Conservation (phyloP, 331 rosid species). For the Dryas integrifolia region DNA sequence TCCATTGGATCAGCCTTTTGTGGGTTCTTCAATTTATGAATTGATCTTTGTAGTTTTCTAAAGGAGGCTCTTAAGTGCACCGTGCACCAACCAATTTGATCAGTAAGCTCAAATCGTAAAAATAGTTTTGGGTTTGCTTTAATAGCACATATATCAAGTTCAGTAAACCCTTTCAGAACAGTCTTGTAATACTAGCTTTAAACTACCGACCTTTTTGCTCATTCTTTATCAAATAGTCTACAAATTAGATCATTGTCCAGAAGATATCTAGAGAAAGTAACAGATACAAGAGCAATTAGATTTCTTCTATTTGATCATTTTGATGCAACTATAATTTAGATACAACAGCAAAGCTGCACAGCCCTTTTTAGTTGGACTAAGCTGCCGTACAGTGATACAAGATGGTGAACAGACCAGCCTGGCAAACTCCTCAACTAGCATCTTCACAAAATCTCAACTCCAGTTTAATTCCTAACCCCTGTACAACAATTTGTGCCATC, state of each 20-base stretch:
- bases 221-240: background rate
- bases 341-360: conserved; percentile 13
- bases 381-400: conserved; percentile 13
- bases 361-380: conserved; percentile 4
- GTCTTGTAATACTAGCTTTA: background rate
- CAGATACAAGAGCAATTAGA: conserved; percentile 11
- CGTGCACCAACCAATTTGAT: too few relatives aligned
- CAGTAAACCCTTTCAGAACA: background rate
- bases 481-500: conserved; percentile 26
- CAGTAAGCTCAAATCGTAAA: too few relatives aligned
- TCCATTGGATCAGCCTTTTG: too few relatives aligned
- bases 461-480: conserved; percentile 22
- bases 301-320: conserved; percentile 14
- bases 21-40: too few relatives aligned
- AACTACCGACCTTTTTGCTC: background rate
- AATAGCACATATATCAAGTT: too few relatives aligned
- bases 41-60: too few relatives aligned
- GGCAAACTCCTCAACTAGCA: conserved; percentile 18
- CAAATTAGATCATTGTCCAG: background rate
- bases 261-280: background rate
- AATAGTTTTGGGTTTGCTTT: too few relatives aligned
- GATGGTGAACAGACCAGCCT: conserved; percentile 12
- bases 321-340: conserved; percentile 18
- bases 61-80: too few relatives aligned
- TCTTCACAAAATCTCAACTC: conserved; percentile 16